Conservation (phyloP, 345 rosid species). For the Lenwebbia sp. region DNA sequence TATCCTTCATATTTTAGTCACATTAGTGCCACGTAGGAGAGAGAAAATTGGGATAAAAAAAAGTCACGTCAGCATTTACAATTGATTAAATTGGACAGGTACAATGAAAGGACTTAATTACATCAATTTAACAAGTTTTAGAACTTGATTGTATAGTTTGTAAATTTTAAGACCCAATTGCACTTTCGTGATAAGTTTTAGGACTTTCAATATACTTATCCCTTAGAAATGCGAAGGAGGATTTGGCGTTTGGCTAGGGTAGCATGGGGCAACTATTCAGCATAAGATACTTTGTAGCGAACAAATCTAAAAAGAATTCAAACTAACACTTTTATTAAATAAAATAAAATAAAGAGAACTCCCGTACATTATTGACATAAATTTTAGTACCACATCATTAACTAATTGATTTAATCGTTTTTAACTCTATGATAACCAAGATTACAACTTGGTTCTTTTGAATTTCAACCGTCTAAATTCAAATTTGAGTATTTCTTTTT, state of each 20-base stretch:
- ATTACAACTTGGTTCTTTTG: neutral
- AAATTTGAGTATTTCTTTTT: neutral
- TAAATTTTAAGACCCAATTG: too few relatives aligned
- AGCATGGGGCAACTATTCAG: neutral
- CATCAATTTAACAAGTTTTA: too few relatives aligned
- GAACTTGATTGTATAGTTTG: too few relatives aligned
- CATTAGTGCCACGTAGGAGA: too few relatives aligned
- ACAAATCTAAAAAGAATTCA: neutral
- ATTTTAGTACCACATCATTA: neutral
- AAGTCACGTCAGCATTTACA: too few relatives aligned
- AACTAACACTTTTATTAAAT: neutral
- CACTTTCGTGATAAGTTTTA: too few relatives aligned
- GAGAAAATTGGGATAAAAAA: too few relatives aligned
- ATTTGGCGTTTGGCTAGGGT: fast-evolving
- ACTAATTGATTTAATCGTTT: neutral
- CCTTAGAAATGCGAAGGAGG: neutral
- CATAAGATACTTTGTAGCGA: neutral
- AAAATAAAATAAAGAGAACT: neutral
- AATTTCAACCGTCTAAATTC: neutral
- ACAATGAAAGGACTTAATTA: too few relatives aligned
- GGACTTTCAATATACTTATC: too few relatives aligned
- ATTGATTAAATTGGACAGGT: too few relatives aligned
- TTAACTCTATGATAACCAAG: neutral
- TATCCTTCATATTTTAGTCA: too few relatives aligned
- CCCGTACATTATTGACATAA: neutral